phyloP scores from a whole-genome alignment of 2,329 filamentous ascomycete species.

The Epichloe gansuensis region DNA sequence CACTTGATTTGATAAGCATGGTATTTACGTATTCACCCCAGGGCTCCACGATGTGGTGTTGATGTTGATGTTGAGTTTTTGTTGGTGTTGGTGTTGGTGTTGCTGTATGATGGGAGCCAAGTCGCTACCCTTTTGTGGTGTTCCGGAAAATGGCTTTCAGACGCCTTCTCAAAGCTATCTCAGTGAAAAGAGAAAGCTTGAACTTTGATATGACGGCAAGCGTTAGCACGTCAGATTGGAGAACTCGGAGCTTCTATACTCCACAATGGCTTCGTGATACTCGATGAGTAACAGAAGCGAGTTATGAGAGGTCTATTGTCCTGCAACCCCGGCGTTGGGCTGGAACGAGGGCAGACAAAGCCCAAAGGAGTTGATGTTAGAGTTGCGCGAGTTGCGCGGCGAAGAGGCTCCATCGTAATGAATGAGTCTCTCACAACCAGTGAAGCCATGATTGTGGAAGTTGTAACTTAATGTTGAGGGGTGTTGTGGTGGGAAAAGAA shows the following conservation, averaged over 20 bases:
- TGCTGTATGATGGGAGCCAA: background rate
- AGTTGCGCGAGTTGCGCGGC: background rate
- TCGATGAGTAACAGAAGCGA: slow-evolving; percentile 14
- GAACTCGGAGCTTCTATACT: slow-evolving; percentile 7
- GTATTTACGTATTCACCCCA: background rate
- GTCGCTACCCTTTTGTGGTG: too few species aligned
- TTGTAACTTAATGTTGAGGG: background rate
- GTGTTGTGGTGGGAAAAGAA: background rate
- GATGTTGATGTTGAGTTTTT: background rate
- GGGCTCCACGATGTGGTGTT: background rate
- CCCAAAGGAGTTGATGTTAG: background rate
- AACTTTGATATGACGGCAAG: background rate
- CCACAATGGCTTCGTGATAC: slow-evolving; percentile 12
- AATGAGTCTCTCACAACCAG: background rate
- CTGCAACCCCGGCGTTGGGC: slow-evolving; percentile 38
- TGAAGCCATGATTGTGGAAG: slow-evolving; percentile 3
- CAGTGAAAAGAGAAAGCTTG: background rate
- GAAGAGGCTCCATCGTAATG: background rate
- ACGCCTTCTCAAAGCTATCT: background rate
- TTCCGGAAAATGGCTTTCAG: background rate
- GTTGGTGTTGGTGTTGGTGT: background rate
- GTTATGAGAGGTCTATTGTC: slow-evolving; percentile 23
- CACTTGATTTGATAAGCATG: slow-evolving; percentile 3
- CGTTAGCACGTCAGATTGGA: background rate
- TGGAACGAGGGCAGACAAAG: background rate